Evolutionary conservation across 2,329 filamentous ascomycete species (phyloP), one percentile per base, ranked within the genome.

Genomic region (Ascochyta fabae): DNA sequence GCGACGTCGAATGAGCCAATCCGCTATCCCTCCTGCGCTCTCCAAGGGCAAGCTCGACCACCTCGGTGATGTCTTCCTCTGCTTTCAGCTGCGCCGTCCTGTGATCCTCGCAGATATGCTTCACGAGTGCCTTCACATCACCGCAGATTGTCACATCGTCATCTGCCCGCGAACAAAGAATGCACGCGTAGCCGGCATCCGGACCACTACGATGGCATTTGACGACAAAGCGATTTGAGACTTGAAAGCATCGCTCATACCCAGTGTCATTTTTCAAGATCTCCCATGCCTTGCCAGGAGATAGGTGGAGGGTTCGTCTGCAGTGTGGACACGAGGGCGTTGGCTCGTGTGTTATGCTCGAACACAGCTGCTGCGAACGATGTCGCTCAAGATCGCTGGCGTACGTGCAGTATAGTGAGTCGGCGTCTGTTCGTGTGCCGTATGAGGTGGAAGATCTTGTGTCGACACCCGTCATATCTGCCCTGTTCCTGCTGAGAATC

Each of bases 141-240:
- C 73, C 72, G 46, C 73, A 75, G 0, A 75, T 63, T 0, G 73
- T 72, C n/a, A 73, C 66, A 3, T 64, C 59, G 19, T 58, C 58
- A 0, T 47, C 56, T 29, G 63, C 57, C 35, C 59, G 58, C n/a
- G 67, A 66, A 48, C 73, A 75, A 1, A 75, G 59, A 7, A 75
- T 68, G 33, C 73, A 75, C 3, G 66, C 63, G 52, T 74, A 75
- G 22, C 71, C 72, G 10, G 66, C 70, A 42, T 75, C 70, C 3
- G 64, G 64, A 10, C 68, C 64, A 12, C 64, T 62, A 3, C 71
- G 68, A 46, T 75, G 72, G 34, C 72, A 73, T 39, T 75, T 75
- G 15, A 74, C 71, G 0, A 73, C 69, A 31, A 74, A 75, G n/a
- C 72, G 71, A 46, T 73, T 75, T 5, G 65, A 62, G 6, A 75